Base-by-base conservation (phyloP, 495 filamentous ascomycete species). In the Chaetomidium leptoderma region DNA sequence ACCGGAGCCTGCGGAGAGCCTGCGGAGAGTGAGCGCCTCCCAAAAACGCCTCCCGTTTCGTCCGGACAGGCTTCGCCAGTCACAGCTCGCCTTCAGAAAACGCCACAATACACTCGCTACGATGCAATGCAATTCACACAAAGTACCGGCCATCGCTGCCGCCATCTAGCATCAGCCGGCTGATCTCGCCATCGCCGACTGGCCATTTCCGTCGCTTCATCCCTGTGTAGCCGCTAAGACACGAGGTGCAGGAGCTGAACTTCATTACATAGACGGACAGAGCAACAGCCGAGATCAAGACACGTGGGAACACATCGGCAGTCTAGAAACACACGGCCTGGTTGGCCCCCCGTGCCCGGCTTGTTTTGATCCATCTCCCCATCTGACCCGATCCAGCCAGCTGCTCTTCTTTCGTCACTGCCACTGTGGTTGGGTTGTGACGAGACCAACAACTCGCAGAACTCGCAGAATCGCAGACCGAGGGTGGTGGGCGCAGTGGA, bases 271-370 rank as follows among this genome's bases (percentile, higher is more conserved):
- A 33, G 17, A 52, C 35, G 21, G 27, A 19, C 39, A 39, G 30
- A 52, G 36, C 53, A 57, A 61, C 49, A 62, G 49, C 59, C 59
- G 54, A 62, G 54, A 10, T 43, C 42, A 16, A 57, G 43, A 40
- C 59, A 62, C 59, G 59, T 62, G 59, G 47, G 46, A 62, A 11
- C 51, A 36, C 53, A 9, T 29, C 44, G 47, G 53, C 52, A 43
- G 2, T 57, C 26, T 27, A 48, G 50, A 27, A 44, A 26, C 33
- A 26, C 33, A 17, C 17, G 39, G n/a, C 37, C 47, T 53, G 48
- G 37, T 36, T 21, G 19, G 19, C 33, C 35, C 24, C 37, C 26
- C 37, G 16, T 40, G 36, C n/a, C 32, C 24, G 16, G 26, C 21
- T 26, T 27, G 48, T 27, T 17, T 21, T 29, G 26, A 39, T 39